Evolutionary conservation across 768 basidiomycete species (phyloP).

Genomic region (Amanita muscaria): DNA sequence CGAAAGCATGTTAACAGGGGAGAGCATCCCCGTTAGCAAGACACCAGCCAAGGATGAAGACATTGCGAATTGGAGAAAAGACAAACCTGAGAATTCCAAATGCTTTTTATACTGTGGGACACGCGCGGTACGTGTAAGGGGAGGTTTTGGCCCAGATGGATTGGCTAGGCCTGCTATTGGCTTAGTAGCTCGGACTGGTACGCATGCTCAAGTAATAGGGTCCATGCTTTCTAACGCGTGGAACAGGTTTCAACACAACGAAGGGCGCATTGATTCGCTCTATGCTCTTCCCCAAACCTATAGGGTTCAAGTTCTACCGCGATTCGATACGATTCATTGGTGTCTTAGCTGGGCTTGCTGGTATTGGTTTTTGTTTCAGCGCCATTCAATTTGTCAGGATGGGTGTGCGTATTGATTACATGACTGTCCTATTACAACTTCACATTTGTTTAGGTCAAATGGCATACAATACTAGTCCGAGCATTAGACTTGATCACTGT

Average conservation of each 20-base stretch:
- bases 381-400: constrained; percentile 88
- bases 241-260: constrained; percentile 84
- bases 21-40: constrained; percentile 96
- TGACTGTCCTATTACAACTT: neutral
- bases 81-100: constrained; percentile 66
- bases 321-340: constrained; percentile 87
- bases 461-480: constrained; percentile 85
- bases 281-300: constrained; percentile 98
- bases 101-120: constrained; percentile 89
- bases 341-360: constrained; percentile 87
- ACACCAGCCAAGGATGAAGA: constrained; percentile 74
- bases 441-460: constrained; percentile 49
- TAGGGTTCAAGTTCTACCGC: constrained; percentile 97
- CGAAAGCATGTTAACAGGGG: constrained; percentile 98
- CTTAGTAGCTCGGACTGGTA: constrained; percentile 81
- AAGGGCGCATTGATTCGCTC: constrained; percentile 94
- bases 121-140: constrained; percentile 79
- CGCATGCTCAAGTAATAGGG: constrained; percentile 10
- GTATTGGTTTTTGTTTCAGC: constrained; percentile 83
- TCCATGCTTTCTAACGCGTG: too few species aligned
- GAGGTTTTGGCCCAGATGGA: constrained; percentile 42
- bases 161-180: constrained; percentile 60
- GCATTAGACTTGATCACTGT: constrained; percentile 94
- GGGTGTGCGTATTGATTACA: constrained; percentile 45
- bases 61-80: constrained; percentile 59